Conservation (phyloP, 306 rosid genomes). For the Cucurbita pepo region DNA sequence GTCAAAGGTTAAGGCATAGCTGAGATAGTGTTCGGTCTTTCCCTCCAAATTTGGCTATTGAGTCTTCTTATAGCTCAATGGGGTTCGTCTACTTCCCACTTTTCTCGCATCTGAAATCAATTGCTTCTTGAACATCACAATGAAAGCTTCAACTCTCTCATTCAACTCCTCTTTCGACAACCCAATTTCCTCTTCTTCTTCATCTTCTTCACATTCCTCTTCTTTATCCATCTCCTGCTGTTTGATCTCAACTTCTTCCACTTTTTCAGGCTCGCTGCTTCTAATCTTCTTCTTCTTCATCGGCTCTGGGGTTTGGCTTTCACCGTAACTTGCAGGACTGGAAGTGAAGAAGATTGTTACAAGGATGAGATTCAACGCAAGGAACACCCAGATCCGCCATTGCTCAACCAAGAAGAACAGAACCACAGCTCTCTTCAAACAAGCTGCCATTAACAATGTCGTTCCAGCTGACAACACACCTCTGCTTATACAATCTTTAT, state of each 20-base stretch:
- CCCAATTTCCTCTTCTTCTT: slow-evolving; percentile 7
- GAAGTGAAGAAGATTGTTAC: slow-evolving; percentile 71
- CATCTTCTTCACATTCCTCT: slow-evolving; percentile 2
- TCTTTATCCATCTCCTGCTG: not conserved
- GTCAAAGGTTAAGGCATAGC: not conserved
- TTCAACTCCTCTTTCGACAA: slow-evolving; percentile 79
- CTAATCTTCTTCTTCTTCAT: slow-evolving; percentile 10
- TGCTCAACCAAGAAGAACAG: slow-evolving; percentile 49
- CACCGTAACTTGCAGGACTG: not conserved
- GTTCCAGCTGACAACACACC: slow-evolving; percentile 51
- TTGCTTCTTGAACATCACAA: slow-evolving; percentile 78
- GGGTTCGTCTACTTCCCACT: not conserved
- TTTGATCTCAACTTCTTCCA: slow-evolving; percentile 10
- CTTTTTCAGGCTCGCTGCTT: slow-evolving; percentile 14
- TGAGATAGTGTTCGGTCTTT: too few relatives aligned
- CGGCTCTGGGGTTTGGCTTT: not conserved
- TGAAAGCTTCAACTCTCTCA: slow-evolving; percentile 88
- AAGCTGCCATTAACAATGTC: slow-evolving; percentile 46
- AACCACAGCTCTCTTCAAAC: slow-evolving; percentile 27
- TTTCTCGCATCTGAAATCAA: slow-evolving; percentile 59
- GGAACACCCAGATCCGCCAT: slow-evolving; percentile 80
- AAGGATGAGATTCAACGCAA: slow-evolving; percentile 58
- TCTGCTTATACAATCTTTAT: slow-evolving; percentile 21
- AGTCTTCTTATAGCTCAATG: not conserved
- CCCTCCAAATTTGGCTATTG: not conserved